Base-by-base conservation (phyloP, 441 rosid species). In the Gossypium trilobum region DNA sequence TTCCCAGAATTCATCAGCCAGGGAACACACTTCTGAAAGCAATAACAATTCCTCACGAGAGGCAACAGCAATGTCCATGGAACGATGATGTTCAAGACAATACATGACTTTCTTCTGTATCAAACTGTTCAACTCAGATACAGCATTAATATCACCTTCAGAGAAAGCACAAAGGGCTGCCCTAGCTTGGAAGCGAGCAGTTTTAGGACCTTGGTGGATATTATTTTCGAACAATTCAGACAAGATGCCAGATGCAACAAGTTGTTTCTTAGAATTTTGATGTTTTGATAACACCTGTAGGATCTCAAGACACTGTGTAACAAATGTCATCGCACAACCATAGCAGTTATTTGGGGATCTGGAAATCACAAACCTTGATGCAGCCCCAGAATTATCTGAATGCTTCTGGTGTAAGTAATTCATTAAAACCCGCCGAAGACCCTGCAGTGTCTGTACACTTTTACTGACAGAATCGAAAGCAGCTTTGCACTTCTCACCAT, bases 381-480 rank as follows among this genome's bases (percentile, higher is more conserved):
- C 85, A 70, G 87, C 84, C 54, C 79, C 81, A 20, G 87, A 76
- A 78, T 81, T 79, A 78, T 95, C 92, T 33, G 93, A 87, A 77
- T 87, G 96, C 77, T 91, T 95, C 84, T 86, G 97, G 87, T 95
- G 98, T 88, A 97, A 88, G 85, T 95, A 97, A 78, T 82, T 88
- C 99, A 95, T 95, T 78, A 97, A 74, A 84, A 95, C 99, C 72
- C 92, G 84, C 70, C 99, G 99, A 80, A 97, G 91, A 68, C 99
- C 99, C 84, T 97, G 99, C 69, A 97, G 88, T 7, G 98, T 97
- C 88, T 97, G 99, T 62, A 97, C 99, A 84, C 99, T 96, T 86
- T 96, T 96, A 89, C 97, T 94, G 73, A 96, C 99, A 78, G 99
- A 96, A 84, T 94, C 99, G 87, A 96, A 96, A 79, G 99, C 99